A percentile compares a stretch with the other conserved stretches of the same genome.
Conservation (phyloP, 345 rosid species). For the Melaleuca alternifolia region DNA sequence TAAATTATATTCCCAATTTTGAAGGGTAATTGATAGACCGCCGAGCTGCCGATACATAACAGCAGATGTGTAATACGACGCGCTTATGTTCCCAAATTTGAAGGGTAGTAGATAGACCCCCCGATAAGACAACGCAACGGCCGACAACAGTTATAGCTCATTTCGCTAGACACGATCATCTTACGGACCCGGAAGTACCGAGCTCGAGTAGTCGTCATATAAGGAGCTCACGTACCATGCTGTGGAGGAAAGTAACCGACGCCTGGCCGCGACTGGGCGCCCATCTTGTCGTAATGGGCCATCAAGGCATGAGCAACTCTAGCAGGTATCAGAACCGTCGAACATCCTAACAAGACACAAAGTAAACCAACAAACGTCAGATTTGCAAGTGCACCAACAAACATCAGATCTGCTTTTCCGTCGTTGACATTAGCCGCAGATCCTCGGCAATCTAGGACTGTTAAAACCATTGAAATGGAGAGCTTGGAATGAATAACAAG, state of each 20-base stretch:
- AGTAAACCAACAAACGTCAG: neutral
- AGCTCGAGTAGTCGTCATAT: neutral
- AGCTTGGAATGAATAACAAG: neutral
- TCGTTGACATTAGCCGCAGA: neutral
- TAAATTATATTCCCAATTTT: neutral
- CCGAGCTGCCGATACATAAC: neutral
- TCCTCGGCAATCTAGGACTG: neutral
- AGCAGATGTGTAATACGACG: accelerated
- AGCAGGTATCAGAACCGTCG: constrained; percentile 74
- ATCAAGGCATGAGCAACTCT: constrained; percentile 75
- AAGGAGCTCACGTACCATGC: neutral
- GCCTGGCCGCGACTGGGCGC: constrained; percentile 33
- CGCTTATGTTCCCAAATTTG: neutral
- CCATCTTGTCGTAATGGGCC: constrained; percentile 61
- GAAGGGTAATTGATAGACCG: neutral
- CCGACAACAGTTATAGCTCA: neutral
- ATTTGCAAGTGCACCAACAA: neutral
- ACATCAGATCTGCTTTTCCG: neutral
- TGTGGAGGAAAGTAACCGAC: neutral
- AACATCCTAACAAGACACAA: constrained; percentile 34
- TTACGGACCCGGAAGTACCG: neutral
- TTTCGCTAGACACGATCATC: neutral
- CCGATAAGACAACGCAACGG: neutral
- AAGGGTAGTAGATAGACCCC: neutral
- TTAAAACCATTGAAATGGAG: neutral